These are phyloP conservation scores for Schizothecium vesticola DNA, from an alignment of 495 filamentous ascomycete species.

Conservation along the genomic window DNA sequence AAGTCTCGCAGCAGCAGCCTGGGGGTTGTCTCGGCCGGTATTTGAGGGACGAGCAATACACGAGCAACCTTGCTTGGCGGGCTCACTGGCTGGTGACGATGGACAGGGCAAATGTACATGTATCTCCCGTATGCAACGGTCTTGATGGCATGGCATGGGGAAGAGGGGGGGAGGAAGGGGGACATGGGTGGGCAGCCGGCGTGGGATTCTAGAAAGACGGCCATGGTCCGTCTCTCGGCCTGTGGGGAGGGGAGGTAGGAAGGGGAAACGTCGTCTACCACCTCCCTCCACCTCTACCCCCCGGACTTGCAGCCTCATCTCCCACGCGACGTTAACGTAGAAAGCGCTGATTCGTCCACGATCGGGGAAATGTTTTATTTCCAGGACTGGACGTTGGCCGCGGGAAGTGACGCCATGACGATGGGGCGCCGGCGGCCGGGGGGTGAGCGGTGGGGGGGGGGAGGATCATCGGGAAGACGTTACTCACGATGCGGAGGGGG, in stretches of 20 bases:
- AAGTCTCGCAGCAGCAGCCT: neutral
- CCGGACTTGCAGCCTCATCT: neutral
- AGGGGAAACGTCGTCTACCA: neutral
- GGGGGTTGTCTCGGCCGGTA: neutral
- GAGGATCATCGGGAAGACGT: neutral
- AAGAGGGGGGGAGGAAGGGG: neutral
- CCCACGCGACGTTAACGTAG: neutral
- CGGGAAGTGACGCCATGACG: conserved; percentile 5
- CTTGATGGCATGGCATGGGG: neutral
- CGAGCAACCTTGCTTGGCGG: neutral
- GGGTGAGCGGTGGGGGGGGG: neutral
- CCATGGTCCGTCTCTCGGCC: neutral
- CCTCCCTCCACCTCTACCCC: neutral
- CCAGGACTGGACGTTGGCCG: neutral
- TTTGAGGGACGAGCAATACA: neutral
- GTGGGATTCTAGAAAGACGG: conserved; percentile 4
- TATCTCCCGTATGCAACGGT: neutral
- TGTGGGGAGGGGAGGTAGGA: neutral
- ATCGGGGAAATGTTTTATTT: neutral
- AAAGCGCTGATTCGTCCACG: neutral
- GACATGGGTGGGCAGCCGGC: neutral
- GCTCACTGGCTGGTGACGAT: neutral
- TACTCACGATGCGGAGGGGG: neutral
- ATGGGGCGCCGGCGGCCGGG: neutral
- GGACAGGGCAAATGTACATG: neutral